Percentiles rank a stretch among this genome's conserved stretches.
phyloP scores from a whole-genome alignment of 2,329 filamentous ascomycete species.

The Epichloe sp. region DNA sequence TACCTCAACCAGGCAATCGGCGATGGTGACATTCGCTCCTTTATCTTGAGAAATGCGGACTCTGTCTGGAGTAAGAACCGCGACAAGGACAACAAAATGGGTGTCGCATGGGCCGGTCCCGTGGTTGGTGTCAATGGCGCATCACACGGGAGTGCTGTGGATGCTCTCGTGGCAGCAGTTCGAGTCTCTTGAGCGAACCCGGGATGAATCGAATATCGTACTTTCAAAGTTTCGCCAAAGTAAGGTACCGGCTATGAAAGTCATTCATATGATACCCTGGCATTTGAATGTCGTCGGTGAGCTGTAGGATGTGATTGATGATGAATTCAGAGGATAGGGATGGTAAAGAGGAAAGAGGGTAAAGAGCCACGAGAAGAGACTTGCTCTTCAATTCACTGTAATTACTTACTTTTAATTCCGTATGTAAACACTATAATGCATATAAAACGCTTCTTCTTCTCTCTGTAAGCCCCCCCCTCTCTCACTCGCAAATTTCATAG shows the following conservation, averaged over 20 bases:
- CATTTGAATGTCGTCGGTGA: neutral
- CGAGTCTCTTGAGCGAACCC: conserved; percentile 18
- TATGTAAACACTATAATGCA: neutral
- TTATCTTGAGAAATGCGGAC: conserved; percentile 49
- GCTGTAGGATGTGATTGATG: neutral
- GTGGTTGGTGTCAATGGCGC: conserved; percentile 37
- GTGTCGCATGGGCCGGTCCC: conserved; percentile 54
- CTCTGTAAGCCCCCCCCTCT: no score
- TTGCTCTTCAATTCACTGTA: neutral
- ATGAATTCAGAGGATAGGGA: neutral
- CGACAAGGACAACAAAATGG: conserved; percentile 36
- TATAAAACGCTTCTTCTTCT: neutral
- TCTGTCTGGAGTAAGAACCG: conserved; percentile 51
- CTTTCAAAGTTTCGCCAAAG: no score
- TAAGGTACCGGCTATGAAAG: neutral
- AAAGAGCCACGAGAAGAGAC: neutral
- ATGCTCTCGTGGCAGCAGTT: conserved; percentile 51
- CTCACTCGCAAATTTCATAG: neutral
- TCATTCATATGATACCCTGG: neutral
- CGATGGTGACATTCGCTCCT: conserved; percentile 33
- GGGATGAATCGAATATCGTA: neutral
- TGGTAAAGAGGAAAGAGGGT: no score
- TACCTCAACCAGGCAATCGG: conserved; percentile 40
- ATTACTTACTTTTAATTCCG: neutral
- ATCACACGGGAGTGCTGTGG: conserved; percentile 52